Evolutionary conservation across 176 grass and related monocot species (phyloP).

Genomic region (Triticum urartu): DNA sequence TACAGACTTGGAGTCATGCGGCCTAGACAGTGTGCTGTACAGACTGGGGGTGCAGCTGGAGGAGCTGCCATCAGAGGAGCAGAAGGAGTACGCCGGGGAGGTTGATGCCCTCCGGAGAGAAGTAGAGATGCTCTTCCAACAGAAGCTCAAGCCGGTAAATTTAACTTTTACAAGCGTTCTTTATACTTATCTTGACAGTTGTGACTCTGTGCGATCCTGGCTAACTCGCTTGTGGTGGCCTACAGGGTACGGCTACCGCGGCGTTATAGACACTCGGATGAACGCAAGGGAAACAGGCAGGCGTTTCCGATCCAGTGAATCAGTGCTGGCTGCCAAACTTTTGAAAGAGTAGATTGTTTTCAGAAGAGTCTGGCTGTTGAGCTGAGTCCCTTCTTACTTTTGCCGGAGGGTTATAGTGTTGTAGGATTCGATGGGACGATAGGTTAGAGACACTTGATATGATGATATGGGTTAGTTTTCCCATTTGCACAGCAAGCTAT

Average conservation of each 20-base stretch:
- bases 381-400: not conserved
- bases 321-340: not conserved
- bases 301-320: not conserved
- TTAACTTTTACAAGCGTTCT: not conserved
- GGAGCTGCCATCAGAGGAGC: conserved; percentile 55
- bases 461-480: too few relatives aligned
- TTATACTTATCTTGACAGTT: not conserved
- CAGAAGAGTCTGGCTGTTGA: not conserved
- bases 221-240: conserved; percentile 12
- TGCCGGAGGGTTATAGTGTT: too few relatives aligned
- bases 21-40: conserved; percentile 40
- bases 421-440: not conserved
- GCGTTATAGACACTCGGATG: not conserved
- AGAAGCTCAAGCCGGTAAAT: conserved; percentile 57
- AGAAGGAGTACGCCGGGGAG: conserved; percentile 63
- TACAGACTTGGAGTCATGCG: conserved; percentile 48
- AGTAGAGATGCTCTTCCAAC: conserved; percentile 57
- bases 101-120: conserved; percentile 70
- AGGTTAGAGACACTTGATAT: not conserved
- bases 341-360: not conserved
- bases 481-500: too few relatives aligned
- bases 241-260: not conserved
- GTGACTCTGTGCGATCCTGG: not conserved
- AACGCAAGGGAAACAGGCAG: not conserved
- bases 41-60: conserved; percentile 64